phyloP scores from a whole-genome alignment of 1,139 yeast species.

The Pichia sp. region DNA sequence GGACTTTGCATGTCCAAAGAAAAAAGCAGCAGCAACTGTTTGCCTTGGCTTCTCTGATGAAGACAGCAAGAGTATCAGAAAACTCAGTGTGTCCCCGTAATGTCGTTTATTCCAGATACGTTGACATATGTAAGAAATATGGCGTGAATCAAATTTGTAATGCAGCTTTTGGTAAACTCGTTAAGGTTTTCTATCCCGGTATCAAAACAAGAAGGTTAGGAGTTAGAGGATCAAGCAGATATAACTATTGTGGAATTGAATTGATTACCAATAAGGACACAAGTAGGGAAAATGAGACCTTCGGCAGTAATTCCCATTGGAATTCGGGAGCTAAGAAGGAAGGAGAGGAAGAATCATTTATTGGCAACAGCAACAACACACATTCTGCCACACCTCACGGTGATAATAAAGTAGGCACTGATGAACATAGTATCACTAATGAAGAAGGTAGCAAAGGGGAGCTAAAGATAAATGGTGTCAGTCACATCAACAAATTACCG shows the following conservation, averaged over 20 bases:
- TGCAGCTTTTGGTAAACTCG: slow-evolving; percentile 83
- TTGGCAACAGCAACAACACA: neutral
- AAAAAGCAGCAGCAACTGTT: slow-evolving; percentile 57
- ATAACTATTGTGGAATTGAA: slow-evolving; percentile 84
- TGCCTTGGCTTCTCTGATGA: slow-evolving; percentile 76
- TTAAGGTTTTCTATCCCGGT: slow-evolving; percentile 66
- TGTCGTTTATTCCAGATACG: slow-evolving; percentile 76
- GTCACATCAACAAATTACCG: too few species aligned
- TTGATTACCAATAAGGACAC: slow-evolving; percentile 41
- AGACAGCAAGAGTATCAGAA: slow-evolving; percentile 58
- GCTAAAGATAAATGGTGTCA: too few species aligned
- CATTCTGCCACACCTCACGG: neutral
- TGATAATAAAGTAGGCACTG: neutral
- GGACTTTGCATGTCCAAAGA: slow-evolving; percentile 20
- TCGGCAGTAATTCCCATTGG: neutral
- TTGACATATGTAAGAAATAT: slow-evolving; percentile 63
- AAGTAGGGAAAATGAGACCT: neutral
- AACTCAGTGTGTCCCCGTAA: slow-evolving; percentile 81
- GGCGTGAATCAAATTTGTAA: slow-evolving; percentile 72
- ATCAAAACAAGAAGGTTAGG: slow-evolving; percentile 83
- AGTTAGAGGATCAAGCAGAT: slow-evolving; percentile 82
- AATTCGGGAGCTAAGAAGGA: neutral
- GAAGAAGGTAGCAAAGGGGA: neutral
- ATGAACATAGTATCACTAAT: neutral
- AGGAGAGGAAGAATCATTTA: neutral